phyloP scores from a whole-genome alignment of 148 eudicot genomes.

The Silene uniflora region DNA sequence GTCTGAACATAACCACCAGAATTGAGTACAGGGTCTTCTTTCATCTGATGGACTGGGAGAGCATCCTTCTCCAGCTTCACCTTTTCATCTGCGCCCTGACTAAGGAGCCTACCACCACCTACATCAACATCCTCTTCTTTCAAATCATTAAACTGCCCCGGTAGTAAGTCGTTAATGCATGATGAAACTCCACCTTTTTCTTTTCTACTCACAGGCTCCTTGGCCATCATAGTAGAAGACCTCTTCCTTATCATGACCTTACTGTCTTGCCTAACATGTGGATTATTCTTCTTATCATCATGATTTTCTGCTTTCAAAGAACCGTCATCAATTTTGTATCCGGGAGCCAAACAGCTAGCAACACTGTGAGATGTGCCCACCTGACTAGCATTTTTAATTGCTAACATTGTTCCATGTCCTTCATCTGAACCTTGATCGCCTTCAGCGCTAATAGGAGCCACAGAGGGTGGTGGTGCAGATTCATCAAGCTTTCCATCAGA shows the following conservation, averaged over 20 bases:
- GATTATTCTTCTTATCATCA: neutral
- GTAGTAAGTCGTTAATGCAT: constrained; percentile 13
- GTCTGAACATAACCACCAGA: constrained; percentile 1
- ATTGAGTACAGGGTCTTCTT: constrained; percentile 6
- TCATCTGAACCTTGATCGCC: neutral
- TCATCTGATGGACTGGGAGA: constrained; percentile 8
- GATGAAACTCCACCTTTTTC: constrained; percentile 12
- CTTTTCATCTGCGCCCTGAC: no score
- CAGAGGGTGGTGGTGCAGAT: neutral
- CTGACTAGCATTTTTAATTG: constrained; percentile 1
- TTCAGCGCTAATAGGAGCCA: neutral
- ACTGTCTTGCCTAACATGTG: neutral
- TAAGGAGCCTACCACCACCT: neutral
- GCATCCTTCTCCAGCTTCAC: neutral
- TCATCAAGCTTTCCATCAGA: constrained; percentile 6
- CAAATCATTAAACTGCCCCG: constrained; percentile 18
- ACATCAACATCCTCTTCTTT: constrained; percentile 7
- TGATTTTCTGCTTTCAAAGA: constrained; percentile 8
- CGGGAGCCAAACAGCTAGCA: neutral
- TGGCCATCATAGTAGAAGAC: neutral
- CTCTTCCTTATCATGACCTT: neutral
- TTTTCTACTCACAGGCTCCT: neutral
- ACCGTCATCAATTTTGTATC: neutral
- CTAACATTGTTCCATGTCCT: constrained; percentile 1
- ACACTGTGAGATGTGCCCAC: neutral